A percentile compares a stretch with the other conserved stretches of the same genome.
phyloP scores from a whole-genome alignment of 2,329 filamentous ascomycete genomes.

The Aspergillus awamori region DNA sequence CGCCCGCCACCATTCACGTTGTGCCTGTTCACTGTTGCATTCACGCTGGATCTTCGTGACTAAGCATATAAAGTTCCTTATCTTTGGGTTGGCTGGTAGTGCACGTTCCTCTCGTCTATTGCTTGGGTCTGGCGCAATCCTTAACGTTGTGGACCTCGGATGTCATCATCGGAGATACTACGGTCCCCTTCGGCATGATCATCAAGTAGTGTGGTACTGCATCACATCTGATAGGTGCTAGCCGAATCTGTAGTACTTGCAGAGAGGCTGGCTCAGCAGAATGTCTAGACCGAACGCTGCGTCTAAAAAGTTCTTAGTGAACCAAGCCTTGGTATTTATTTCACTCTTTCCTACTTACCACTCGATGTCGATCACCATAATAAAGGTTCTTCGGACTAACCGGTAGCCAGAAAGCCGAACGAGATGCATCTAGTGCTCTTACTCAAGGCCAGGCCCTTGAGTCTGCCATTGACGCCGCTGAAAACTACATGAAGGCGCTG shows the following conservation, averaged over 20 bases:
- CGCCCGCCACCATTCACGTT: background rate
- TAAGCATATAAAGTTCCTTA: background rate
- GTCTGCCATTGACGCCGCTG: slow-evolving; percentile 74
- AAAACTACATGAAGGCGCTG: slow-evolving; percentile 79
- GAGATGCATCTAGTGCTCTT: slow-evolving; percentile 52
- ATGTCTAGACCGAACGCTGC: slow-evolving; percentile 35
- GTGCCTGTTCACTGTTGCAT: background rate
- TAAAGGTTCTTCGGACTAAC: slow-evolving; percentile 27
- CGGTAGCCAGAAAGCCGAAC: slow-evolving; percentile 55
- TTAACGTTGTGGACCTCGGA: background rate
- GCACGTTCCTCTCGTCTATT: background rate
- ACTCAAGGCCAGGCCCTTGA: slow-evolving; percentile 68
- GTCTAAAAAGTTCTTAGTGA: slow-evolving; percentile 31
- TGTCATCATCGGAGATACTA: background rate
- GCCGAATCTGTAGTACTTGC: background rate
- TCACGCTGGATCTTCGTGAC: background rate
- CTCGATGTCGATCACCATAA: background rate
- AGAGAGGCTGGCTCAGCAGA: slow-evolving; percentile 11
- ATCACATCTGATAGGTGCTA: background rate
- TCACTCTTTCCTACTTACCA: slow-evolving; percentile 3
- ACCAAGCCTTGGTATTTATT: slow-evolving; percentile 35
- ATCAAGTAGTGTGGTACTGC: background rate
- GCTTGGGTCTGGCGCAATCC: background rate
- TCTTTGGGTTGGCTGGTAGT: background rate
- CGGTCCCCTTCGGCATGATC: background rate